A percentile compares a stretch with the other conserved stretches of the same genome.
These are phyloP conservation scores for Cruciata laevipes DNA, from an alignment of 257 asterid species.

Conservation along the genomic window DNA sequence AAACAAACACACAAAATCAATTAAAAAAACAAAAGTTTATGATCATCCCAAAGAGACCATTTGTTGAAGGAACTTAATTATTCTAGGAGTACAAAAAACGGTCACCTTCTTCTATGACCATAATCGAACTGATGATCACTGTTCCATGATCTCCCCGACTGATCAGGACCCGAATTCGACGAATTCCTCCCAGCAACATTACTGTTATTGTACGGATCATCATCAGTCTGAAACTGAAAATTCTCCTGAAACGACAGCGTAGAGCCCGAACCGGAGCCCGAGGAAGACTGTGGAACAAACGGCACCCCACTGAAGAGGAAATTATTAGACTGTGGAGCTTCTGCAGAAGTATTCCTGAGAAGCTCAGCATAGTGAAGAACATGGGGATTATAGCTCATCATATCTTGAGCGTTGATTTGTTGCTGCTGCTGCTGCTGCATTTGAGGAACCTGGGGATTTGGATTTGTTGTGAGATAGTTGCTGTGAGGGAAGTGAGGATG, in stretches of 20 bases:
- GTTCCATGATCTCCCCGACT: constrained; percentile 29
- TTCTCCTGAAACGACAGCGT: constrained; percentile 14
- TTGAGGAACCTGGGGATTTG: neutral
- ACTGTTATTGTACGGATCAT: constrained; percentile 14
- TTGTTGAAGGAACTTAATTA: neutral
- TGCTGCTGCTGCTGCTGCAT: neutral
- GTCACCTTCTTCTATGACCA: constrained; percentile 23
- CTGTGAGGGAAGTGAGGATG: constrained; percentile 12
- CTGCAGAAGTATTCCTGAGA: constrained; percentile 17
- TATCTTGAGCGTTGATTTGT: neutral
- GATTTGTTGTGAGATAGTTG: constrained; percentile 15
- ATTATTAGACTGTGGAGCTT: neutral
- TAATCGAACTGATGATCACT: constrained; percentile 19
- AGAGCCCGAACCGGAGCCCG: constrained; percentile 17
- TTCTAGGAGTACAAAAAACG: neutral
- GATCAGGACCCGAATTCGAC: constrained; percentile 19
- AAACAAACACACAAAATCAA: constrained; percentile 9
- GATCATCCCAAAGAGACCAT: neutral
- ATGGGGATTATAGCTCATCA: constrained; percentile 10
- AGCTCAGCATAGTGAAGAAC: constrained; percentile 31
- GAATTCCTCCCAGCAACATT: constrained; percentile 24
- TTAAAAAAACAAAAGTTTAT: neutral
- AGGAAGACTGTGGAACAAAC: constrained; percentile 24
- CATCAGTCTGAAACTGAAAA: constrained; percentile 25
- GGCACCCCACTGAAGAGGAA: constrained; percentile 17